Evolutionary conservation across 2,329 filamentous ascomycete genomes (phyloP).

Genomic region (Albifimbria verrucaria): DNA sequence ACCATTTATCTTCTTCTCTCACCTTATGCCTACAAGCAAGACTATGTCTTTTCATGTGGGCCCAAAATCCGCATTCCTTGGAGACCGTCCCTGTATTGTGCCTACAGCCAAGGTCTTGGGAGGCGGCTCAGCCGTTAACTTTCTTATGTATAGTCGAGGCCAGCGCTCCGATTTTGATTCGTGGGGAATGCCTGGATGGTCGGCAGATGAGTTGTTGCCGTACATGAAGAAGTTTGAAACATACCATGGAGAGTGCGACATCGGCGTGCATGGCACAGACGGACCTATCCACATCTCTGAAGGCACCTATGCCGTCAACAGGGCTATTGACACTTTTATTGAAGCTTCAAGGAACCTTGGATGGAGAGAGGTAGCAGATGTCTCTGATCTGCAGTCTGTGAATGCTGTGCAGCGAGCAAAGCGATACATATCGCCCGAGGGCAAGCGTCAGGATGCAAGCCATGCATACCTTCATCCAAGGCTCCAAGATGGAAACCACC

Average conservation of each 20-base stretch:
- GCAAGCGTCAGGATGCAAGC: constrained; percentile 20
- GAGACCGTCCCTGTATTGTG: not conserved
- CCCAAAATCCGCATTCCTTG: not conserved
- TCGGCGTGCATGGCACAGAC: constrained; percentile 38
- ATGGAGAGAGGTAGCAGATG: constrained; percentile 44
- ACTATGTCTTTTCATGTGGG: not conserved
- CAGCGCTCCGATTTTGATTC: not conserved
- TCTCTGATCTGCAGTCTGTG: constrained; percentile 42
- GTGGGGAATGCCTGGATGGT: not conserved
- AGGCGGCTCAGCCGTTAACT: not conserved
- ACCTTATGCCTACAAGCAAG: not conserved
- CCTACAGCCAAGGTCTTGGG: not conserved
- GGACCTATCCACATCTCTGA: constrained; percentile 51
- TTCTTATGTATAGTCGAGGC: not conserved
- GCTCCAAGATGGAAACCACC: constrained; percentile 22
- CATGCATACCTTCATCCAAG: constrained; percentile 25
- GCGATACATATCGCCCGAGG: constrained; percentile 34
- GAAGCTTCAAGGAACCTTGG: constrained; percentile 43
- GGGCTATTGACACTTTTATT: constrained; percentile 45
- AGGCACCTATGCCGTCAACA: constrained; percentile 37
- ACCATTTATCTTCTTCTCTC: not conserved
- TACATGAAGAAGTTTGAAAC: constrained; percentile 14
- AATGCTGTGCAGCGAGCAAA: constrained; percentile 33
- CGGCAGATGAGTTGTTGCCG: not conserved
- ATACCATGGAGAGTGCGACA: constrained; percentile 17